These are phyloP conservation scores for Spencermartinsiella ligniputridi DNA, from an alignment of 1,139 yeast genomes.

Conservation along the genomic window DNA sequence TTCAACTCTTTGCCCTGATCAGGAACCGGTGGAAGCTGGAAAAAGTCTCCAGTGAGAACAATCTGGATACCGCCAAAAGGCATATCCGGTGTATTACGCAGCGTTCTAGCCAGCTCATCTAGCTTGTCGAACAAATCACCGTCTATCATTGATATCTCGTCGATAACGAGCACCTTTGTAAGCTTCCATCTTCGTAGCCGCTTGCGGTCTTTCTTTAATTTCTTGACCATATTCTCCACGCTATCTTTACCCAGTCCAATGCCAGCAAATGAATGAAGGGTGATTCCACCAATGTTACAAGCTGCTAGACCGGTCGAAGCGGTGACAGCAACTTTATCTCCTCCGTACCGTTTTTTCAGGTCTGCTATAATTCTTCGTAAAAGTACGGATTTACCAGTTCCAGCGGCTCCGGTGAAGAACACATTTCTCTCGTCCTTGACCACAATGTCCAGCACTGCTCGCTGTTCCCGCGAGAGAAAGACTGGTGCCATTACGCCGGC, in stretches of 20 bases:
- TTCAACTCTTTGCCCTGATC: conserved; percentile 31
- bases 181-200: conserved; percentile 54
- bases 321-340: conserved; percentile 61
- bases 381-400: conserved; percentile 29
- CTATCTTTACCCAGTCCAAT: conserved; percentile 67
- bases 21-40: conserved; percentile 77
- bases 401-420: conserved; percentile 36
- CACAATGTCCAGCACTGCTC: conserved; percentile 60
- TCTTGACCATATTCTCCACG: conserved; percentile 42
- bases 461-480: conserved; percentile 67
- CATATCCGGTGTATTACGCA: conserved; percentile 19
- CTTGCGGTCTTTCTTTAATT: conserved; percentile 42
- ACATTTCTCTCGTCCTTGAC: conserved; percentile 47
- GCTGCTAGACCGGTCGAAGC: conserved; percentile 96
- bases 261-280: conserved; percentile 75
- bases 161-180: conserved; percentile 62
- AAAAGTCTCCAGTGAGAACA: conserved; percentile 78
- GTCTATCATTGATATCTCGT: conserved; percentile 83
- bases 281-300: conserved; percentile 79
- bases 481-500: too few relatives aligned
- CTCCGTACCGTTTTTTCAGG: conserved; percentile 56
- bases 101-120: conserved; percentile 53
- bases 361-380: conserved; percentile 64
- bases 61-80: conserved; percentile 78
- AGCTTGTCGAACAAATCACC: conserved; percentile 63